These are phyloP conservation scores for Colletotrichum orbiculare DNA, from an alignment of 2,329 filamentous ascomycete genomes.

Conservation along the genomic window DNA sequence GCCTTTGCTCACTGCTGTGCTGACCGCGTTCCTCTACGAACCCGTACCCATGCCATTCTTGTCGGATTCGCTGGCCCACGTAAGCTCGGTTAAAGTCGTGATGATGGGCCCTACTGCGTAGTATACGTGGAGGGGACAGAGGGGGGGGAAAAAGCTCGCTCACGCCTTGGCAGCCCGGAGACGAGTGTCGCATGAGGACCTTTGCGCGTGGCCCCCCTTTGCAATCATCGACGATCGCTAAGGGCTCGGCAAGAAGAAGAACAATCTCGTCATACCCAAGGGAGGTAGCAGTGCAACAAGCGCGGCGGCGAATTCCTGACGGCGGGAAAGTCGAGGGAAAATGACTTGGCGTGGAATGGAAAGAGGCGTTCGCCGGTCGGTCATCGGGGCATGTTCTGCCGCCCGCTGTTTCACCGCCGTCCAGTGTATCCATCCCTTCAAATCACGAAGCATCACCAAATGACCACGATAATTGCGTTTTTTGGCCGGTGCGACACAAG, in stretches of 20 bases:
- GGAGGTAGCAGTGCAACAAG: background rate
- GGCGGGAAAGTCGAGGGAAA: background rate
- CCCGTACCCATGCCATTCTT: background rate
- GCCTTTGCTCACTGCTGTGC: slow-evolving; percentile 2
- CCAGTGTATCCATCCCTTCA: background rate
- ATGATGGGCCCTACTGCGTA: background rate
- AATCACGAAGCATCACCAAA: slow-evolving; percentile 1
- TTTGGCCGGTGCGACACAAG: slow-evolving; percentile 1
- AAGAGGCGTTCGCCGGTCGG: background rate
- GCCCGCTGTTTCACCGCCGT: background rate
- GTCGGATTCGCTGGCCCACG: slow-evolving; percentile 1
- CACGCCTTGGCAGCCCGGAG: slow-evolving; percentile 21
- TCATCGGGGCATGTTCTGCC: slow-evolving; percentile 1
- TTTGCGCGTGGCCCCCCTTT: background rate
- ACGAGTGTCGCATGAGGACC: slow-evolving; percentile 17
- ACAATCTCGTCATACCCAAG: slow-evolving; percentile 12
- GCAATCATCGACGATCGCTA: slow-evolving; percentile 1
- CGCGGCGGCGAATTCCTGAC: background rate
- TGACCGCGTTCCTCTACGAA: slow-evolving; percentile 11
- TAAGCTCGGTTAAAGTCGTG: slow-evolving; percentile 30
- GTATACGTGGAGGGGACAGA: too few species aligned
- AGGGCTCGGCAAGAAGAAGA: slow-evolving; percentile 2
- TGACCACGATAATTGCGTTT: slow-evolving; percentile 7
- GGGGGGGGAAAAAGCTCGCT: background rate
- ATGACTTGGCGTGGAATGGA: background rate